Conservation (phyloP, 306 rosid genomes). For the Prunus salicina region DNA sequence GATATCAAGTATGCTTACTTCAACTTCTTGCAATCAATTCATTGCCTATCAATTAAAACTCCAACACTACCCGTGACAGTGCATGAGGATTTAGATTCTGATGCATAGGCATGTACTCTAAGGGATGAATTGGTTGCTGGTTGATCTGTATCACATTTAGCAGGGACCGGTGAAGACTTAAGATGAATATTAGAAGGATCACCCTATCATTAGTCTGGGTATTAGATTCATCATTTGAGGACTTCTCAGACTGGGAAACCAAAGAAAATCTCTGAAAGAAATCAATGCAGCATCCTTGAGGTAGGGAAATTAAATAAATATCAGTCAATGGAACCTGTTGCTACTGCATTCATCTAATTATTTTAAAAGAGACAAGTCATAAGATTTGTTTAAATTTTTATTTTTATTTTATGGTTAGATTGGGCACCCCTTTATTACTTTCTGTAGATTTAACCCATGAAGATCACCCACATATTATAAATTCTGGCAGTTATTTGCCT, state of each 20-base stretch:
- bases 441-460: not conserved
- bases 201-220: not conserved
- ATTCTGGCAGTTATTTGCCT: not conserved
- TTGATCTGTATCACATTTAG: not conserved
- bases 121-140: constrained; percentile 19
- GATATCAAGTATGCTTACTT: constrained; percentile 81
- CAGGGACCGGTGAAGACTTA: not conserved
- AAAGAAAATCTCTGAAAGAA: not conserved
- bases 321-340: not conserved
- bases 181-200: not conserved
- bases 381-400: not conserved
- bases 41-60: constrained; percentile 21
- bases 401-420: not conserved
- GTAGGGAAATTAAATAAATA: not conserved
- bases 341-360: not conserved
- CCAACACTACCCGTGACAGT: constrained; percentile 9
- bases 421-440: not conserved
- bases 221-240: not conserved
- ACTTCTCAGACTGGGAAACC: not conserved
- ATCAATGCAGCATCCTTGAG: not conserved
- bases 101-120: constrained; percentile 11
- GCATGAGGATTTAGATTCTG: constrained; percentile 27
- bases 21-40: constrained; percentile 68
- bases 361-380: not conserved
- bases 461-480: not conserved